Base-by-base conservation (phyloP, 1,284 basidiomycete species). In the Cutaneotrichosporon sp. region DNA sequence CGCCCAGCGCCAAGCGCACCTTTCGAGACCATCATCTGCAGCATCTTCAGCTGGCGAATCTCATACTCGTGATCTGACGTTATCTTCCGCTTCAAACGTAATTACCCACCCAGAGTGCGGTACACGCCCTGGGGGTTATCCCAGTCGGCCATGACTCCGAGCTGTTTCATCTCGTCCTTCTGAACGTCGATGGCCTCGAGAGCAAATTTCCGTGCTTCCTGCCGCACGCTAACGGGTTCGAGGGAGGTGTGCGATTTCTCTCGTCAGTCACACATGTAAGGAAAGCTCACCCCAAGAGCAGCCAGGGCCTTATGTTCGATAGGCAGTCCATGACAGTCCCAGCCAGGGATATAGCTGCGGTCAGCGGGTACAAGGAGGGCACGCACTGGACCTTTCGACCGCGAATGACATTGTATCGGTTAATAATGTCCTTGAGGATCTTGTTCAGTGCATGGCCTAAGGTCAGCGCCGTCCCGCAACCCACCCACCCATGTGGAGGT, bases 241-340 rank as follows among this genome's bases (percentile, higher is more conserved):
- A 88, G 73, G 9, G 78, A 79, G 79, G 71, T 61, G 57, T 72
- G 72, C 0, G 65, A 67, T 62, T 62, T 67, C 64, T 72, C 53
- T 12, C 2, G 20, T 31, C 19, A 46, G 16, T 24, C 50, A 27
- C 29, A n/a, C n/a, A n/a, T 12, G 4, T 34, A n/a, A 5, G 10
- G 4, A 3, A 12, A 54, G 70, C 81, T 54, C 67, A 86, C 88
- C 52, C 81, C 81, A n/a, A 89, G 78, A 43, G 84, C 81, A 58
- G 86, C 79, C 27, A 97, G 76, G 0, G 91, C 88, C 69, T 94
- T 96, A 64, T 90, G 88, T 72, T 96, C 92, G 59, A 99, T 97
- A 0, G 96, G 96, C 16, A 98, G 81, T 2, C 96, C 96, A 67
- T 98, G 96, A 67, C 94, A 98, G 69, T 99, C 96, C 91, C 92